Conservation (phyloP, 306 rosid genomes). For the Sesbania bispinosa region DNA sequence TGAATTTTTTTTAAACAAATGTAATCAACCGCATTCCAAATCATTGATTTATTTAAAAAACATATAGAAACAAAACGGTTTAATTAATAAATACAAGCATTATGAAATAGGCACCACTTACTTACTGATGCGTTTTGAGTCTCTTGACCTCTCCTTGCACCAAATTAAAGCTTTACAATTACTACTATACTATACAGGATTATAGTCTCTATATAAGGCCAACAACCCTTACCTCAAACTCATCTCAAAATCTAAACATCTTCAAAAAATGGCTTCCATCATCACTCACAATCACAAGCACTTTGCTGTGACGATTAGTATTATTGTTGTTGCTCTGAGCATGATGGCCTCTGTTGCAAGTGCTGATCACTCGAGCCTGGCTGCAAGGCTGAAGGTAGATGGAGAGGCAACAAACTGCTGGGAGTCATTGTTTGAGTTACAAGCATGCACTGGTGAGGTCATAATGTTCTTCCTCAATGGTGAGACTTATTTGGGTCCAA, state of each 20-base stretch:
- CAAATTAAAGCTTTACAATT: too few species aligned
- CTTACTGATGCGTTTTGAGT: too few species aligned
- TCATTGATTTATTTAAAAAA: too few species aligned
- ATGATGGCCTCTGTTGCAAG: neutral
- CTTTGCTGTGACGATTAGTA: neutral
- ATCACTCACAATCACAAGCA: neutral
- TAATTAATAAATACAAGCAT: too few species aligned
- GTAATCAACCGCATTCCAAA: too few species aligned
- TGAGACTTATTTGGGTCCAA: conserved; percentile 44
- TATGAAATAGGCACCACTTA: too few species aligned
- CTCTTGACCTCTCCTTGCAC: neutral
- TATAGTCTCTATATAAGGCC: neutral
- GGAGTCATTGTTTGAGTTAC: conserved; percentile 52
- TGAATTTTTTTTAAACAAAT: too few species aligned
- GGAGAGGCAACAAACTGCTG: conserved; percentile 44
- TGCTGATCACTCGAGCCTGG: neutral
- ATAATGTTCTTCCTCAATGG: conserved; percentile 52
- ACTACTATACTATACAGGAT: too few species aligned
- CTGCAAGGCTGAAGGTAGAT: conserved; percentile 39
- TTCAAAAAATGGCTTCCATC: neutral
- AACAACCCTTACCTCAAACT: neutral
- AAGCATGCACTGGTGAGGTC: conserved; percentile 55
- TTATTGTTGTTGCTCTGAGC: neutral
- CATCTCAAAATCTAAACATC: neutral
- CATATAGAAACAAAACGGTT: too few species aligned